Base-by-base conservation (phyloP, 1,139 yeast genomes). In the Scheffersomyces parashehatae region DNA sequence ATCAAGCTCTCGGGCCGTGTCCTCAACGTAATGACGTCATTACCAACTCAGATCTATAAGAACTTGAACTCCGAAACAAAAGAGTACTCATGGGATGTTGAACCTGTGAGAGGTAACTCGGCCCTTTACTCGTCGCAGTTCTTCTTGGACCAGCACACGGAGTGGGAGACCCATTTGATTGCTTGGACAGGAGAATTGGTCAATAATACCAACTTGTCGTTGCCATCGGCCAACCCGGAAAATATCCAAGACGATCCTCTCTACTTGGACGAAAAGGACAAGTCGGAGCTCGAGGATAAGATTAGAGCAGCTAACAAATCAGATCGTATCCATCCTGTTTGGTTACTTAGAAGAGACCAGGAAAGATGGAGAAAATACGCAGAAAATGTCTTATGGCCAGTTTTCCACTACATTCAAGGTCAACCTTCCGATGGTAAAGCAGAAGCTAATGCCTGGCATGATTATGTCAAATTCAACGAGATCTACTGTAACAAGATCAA, bases 101-200 rank as follows among this genome's bases (percentile, higher is more conserved):
- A 76, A 44, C 81, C 83, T 5, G 75, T 89, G 14, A 75, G 93
- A 24, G 98, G 98, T 1, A 87, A 88, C 56, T 84, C 95, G 11
- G 96, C 98, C 0, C 68, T 91, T 40, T 85, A 85, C 59, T 82
- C 96, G 6, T 83, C 95, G 4, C 79, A 87, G 50, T 74, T 75
- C 50, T 84, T 80, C 56, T 68, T 93, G 45, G 75, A 75, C 41
- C 79, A 82, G 40, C 81, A 81, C 37, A 78, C 90, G 0, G 79
- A 82, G 16, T 93, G 97, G 95, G 95, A 89, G 52, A 84, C 91
- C 38, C 88, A 89, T 51, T 68, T 89, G 46, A 83, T 95, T 43
- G 97, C 91, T 1, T 95, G 99, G 99, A 87, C 97, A 0, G 99
- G 99, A 26, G 98, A 90, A 64, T 72, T 90, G 49, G 73, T 73